These are phyloP conservation scores for Chrysochromulina parva DNA, from an alignment of 78 protist genomes.

Conservation along the genomic window DNA sequence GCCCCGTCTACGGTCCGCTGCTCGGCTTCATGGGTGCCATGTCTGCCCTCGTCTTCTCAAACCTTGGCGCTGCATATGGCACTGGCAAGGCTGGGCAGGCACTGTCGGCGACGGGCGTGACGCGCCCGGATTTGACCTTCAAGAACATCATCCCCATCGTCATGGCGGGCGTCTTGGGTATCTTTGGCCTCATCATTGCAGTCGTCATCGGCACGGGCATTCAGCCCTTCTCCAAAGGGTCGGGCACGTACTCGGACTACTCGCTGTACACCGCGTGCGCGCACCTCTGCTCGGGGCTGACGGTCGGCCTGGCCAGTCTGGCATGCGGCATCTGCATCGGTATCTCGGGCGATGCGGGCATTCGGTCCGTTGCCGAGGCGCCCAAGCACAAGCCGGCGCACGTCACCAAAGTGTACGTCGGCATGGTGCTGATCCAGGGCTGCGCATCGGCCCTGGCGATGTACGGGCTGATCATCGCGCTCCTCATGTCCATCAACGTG, in stretches of 20 bases:
- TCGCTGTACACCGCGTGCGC: constrained; percentile 57
- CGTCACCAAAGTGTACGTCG: constrained; percentile 72
- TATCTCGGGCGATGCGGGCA: constrained; percentile 94
- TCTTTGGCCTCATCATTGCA: constrained; percentile 98
- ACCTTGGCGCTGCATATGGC: constrained; percentile 99
- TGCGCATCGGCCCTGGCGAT: constrained; percentile 76
- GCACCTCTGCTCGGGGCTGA: constrained; percentile 66
- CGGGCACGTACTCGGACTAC: too few species aligned
- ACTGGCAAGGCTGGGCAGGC: constrained; percentile 98
- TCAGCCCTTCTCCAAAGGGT: not conserved
- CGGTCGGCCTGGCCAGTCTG: constrained; percentile 79
- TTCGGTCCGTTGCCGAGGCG: constrained; percentile 78
- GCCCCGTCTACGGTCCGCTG: constrained; percentile 47
- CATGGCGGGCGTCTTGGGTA: constrained; percentile 99
- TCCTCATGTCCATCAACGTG: constrained; percentile 53
- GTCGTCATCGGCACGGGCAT: constrained; percentile 74
- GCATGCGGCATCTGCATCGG: constrained; percentile 96
- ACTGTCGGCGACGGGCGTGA: constrained; percentile 93
- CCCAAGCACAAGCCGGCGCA: constrained; percentile 60
- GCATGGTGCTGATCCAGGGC: constrained; percentile 84
- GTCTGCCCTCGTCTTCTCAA: constrained; percentile 71
- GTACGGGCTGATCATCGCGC: constrained; percentile 89
- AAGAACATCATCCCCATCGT: constrained; percentile 89
- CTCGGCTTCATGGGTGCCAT: constrained; percentile 82
- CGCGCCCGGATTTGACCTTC: constrained; percentile 70